These are phyloP conservation scores for Chlorella sp. DNA, from an alignment of 139 green algal genomes.

Conservation along the genomic window DNA sequence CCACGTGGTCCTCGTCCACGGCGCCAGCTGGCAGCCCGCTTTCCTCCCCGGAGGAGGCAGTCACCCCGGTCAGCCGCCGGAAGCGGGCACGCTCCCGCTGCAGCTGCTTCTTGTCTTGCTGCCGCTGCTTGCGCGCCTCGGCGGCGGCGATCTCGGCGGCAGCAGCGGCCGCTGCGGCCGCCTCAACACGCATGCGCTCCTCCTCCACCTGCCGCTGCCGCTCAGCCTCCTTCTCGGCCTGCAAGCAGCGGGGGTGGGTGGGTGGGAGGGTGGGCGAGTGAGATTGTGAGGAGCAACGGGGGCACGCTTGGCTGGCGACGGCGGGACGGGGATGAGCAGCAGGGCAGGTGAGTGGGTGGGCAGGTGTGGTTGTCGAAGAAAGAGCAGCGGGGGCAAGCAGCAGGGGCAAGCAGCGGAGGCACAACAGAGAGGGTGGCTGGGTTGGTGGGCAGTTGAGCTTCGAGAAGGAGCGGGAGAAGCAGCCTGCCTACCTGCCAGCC, in stretches of 20 bases:
- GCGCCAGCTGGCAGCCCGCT: constrained; percentile 10
- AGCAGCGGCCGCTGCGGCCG: constrained; percentile 56
- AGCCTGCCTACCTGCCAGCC: no score
- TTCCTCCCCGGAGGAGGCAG: constrained; percentile 62
- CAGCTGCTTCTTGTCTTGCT: constrained; percentile 86
- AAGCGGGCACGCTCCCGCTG: constrained; percentile 86
- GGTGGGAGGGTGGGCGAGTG: neutral
- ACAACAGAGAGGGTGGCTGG: no score
- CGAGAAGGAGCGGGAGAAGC: no score
- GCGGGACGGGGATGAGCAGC: neutral
- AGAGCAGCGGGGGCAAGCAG: no score
- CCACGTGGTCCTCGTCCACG: constrained; percentile 59
- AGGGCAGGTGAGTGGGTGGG: neutral
- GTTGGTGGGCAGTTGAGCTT: no score
- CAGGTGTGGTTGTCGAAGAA: neutral
- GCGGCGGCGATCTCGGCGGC: constrained; percentile 48
- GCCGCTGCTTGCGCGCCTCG: constrained; percentile 70
- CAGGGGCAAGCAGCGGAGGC: no score
- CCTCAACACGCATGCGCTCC: constrained; percentile 50
- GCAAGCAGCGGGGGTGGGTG: neutral
- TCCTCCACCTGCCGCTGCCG: constrained; percentile 41
- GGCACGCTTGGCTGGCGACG: no score
- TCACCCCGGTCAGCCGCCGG: constrained; percentile 42
- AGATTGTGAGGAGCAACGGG: neutral
- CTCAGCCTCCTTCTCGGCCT: constrained; percentile 61